Evolutionary conservation across 2,329 filamentous ascomycete species (phyloP), one percentile per base, ranked within the genome.

Genomic region (Septoria linicola): DNA sequence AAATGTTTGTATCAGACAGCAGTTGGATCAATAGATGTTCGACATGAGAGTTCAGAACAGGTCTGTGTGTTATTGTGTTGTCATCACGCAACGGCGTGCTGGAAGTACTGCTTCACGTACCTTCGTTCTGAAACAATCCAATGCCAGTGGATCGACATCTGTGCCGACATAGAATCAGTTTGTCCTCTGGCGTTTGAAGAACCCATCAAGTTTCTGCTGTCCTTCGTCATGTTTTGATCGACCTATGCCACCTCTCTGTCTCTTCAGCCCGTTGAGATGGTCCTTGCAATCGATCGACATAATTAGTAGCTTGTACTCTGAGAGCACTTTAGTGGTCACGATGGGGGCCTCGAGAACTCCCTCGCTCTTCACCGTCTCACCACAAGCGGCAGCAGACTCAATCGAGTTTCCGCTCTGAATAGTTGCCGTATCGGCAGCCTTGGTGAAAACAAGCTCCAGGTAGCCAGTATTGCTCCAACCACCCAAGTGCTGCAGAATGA

Each of bases 171-270:
- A 5, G 3, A 14, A 19, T 66, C 62, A 66, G 41, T 40, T 42
- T 17, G 43, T 60, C 36, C 60, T 54, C 43, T 63, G 61, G 25
- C 59, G 59, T 64, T 54, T 83, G 69, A 96, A 91, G 73, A 93
- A 96, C 0, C 80, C 79, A 39, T 88, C 82, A 61, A 96, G 80
- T 14, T 80, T 89, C 64, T 80, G 84, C 68, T 96, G 91, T 40
- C 78, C 83, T 8, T 80, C 77, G 66, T 96, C 90, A 65, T 88
- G 84, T 49, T 79, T 78, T 32, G 87, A 79, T 61, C 86, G 93
- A 48, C 89, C 89, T 50, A 96, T 87, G 3, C 90, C 90, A 23
- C 89, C 88, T 19, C 85, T 76, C 7, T 89, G 92, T 69, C 89
- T 87, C 67, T 85, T 91, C 51, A 96, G 73, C 21, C 84, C 82